These are phyloP conservation scores for Suillus alpinus DNA, from an alignment of 768 basidiomycete species.

Conservation along the genomic window DNA sequence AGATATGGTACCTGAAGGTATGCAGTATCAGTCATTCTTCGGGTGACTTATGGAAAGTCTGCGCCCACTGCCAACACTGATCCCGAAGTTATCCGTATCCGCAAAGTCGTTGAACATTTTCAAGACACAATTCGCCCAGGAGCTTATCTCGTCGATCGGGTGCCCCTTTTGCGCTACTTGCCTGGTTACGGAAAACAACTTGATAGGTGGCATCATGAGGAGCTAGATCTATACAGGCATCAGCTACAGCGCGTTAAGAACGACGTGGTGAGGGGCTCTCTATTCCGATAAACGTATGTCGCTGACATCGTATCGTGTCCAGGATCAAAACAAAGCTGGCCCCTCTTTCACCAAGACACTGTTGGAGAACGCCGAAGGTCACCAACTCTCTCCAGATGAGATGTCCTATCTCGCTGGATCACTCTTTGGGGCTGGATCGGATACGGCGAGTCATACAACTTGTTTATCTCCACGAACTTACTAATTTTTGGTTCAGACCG, in stretches of 20 bases:
- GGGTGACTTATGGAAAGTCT: slow-evolving; percentile 26
- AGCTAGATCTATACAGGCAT: too few species aligned
- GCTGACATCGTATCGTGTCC: neutral
- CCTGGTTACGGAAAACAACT: too few species aligned
- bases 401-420: slow-evolving; percentile 57
- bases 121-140: slow-evolving; percentile 31
- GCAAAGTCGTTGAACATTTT: slow-evolving; percentile 19
- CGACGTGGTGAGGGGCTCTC: too few species aligned
- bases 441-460: slow-evolving; percentile 35
- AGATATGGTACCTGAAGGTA: slow-evolving; percentile 12
- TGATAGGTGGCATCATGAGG: too few species aligned
- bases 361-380: slow-evolving; percentile 45
- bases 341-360: slow-evolving; percentile 49
- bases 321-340: slow-evolving; percentile 11
- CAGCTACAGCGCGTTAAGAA: too few species aligned
- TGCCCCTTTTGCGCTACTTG: slow-evolving; percentile 35
- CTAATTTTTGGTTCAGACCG: slow-evolving; percentile 30
- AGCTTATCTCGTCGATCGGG: slow-evolving; percentile 29
- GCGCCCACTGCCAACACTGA: slow-evolving; percentile 15
- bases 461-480: neutral
- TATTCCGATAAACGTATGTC: neutral
- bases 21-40: slow-evolving; percentile 20
- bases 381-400: slow-evolving; percentile 49
- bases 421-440: slow-evolving; percentile 59
- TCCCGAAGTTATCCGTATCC: slow-evolving; percentile 17